Evolutionary conservation across 305 asterid genomes (phyloP).

Genomic region (Fraxinus ornus): DNA sequence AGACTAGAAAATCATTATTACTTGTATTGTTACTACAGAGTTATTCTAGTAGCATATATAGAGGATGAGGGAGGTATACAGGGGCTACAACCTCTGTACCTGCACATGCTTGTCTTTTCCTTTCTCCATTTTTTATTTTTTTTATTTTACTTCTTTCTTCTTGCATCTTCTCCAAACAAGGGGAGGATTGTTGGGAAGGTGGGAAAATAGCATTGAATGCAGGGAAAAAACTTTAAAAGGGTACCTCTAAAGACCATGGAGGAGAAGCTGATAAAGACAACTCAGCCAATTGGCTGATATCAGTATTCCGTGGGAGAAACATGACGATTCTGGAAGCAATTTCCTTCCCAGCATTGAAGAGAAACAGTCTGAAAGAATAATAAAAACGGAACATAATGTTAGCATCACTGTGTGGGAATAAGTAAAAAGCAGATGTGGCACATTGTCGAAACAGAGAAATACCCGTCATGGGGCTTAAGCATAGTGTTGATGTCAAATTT

Average conservation of each 20-base stretch:
- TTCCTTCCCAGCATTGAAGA: constrained; percentile 54
- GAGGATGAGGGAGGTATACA: background rate
- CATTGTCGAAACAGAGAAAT: constrained; percentile 20
- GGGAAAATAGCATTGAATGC: background rate
- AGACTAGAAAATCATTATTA: background rate
- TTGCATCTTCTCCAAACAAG: background rate
- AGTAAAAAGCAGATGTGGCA: background rate
- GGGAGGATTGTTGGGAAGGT: background rate
- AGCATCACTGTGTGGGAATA: constrained; percentile 9
- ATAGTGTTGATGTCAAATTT: constrained; percentile 67
- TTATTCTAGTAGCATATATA: background rate
- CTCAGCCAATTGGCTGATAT: constrained; percentile 72
- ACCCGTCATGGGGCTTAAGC: constrained; percentile 92
- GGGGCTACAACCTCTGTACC: background rate
- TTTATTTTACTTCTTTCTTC: background rate
- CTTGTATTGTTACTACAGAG: background rate
- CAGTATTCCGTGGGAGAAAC: constrained; percentile 87
- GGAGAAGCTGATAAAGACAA: constrained; percentile 62
- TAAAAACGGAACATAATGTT: constrained; percentile 17
- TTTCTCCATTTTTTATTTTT: background rate
- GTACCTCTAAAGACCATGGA: constrained; percentile 91
- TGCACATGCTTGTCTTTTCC: background rate
- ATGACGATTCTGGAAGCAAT: constrained; percentile 77
- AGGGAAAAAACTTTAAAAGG: background rate
- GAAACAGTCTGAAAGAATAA: constrained; percentile 44